Evolutionary conservation across 2,329 filamentous ascomycete genomes (phyloP), one percentile per base, ranked within the genome.

Genomic region (Sporothrix brunneoviolacea): DNA sequence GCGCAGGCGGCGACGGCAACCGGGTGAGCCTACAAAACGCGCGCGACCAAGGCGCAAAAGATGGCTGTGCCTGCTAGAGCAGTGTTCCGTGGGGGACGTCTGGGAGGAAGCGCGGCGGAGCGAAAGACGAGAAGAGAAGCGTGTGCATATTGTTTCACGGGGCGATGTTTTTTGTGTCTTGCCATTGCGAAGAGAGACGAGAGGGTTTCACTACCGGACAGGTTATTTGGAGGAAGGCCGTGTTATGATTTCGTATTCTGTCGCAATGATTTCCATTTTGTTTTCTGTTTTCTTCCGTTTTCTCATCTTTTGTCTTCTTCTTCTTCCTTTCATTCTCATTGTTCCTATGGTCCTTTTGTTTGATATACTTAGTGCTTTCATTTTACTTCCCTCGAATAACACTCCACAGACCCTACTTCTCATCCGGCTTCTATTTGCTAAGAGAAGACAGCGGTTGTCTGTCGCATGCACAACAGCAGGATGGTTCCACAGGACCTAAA

Each of bases 11-110:
- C 51, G 77, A 86, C 65, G 80, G 91, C 69, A 75, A 86, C 61
- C 80, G 90, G 59, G 90, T 97, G 56, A 95, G 93, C 67, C 72
- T 96, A 60, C 84, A 82, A 44, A 86, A 85, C 46, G 79, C 84
- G 42, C 77, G 81, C 61, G 83, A 88, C 56, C 79, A 79, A 58
- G 83, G 81, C n/a, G 80, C 86, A 43, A 95, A 95, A 74, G 90
- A 95, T 63, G 85, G 87, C 39, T 97, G 91, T 68, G 91, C 90
- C 63, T 97, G 91, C 71, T 97, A 64, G 71, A 32, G n/a, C 12
- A 15, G 16, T 4, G 22, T 36, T 28, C 3, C 35, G 15, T 28
- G 32, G n/a, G 9, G 30, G 15, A n/a, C 8, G 7, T 24, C 33
- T n/a, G 16, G 8, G 44, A 32, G 30, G 10, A 36, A 41, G 16